Base-by-base conservation (phyloP, 768 basidiomycete genomes). In the Symmetrospora coprosmae region DNA sequence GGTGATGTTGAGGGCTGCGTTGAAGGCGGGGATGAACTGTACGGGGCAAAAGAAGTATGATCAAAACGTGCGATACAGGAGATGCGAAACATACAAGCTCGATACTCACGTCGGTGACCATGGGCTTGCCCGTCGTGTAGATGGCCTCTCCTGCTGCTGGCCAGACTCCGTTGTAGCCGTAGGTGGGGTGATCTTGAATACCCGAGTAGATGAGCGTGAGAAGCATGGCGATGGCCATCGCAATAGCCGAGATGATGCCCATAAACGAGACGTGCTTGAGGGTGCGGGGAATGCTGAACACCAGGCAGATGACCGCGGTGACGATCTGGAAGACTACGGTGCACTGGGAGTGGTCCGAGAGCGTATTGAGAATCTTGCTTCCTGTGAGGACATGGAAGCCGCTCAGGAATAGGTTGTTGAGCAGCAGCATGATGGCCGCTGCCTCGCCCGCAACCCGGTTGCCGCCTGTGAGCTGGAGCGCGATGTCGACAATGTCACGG, bases 401-500 rank as follows among this genome's bases (percentile, higher is more conserved):
- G 73, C 77, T 76, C 27, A 78, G 76, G 71, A 79, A 78, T 17
- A 76, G 77, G 67, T 79, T 80, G 70, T 81, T 81, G 41, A 78
- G 68, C 46, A 80, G 70, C 67, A 81, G 76, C 71, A 81, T 77
- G 30, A 78, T 69, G 2, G 75, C 76, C 1, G 79, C 79, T 31
- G 75, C 63, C 50, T 79, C 77, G 69, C 78, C 79, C 2, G 77
- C 79, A 43, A 74, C 60, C 39, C 75, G 63, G 0, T 78, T 77
- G 33, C 78, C 75, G 11, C 76, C 74, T 50, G 78, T 79, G 16
- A 49, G 52, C 27, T 64, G 60, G 38, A 19, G 38, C 2, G 62
- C 60, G 28, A 66, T 51, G 35, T 66, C 65, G 46, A 66, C 66
- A 28, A 66, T 62, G 37, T 66, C 61, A 19, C 50, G 59, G 25